Evolutionary conservation across 306 rosid genomes (phyloP).

Genomic region (Pachyrhizus erosus): DNA sequence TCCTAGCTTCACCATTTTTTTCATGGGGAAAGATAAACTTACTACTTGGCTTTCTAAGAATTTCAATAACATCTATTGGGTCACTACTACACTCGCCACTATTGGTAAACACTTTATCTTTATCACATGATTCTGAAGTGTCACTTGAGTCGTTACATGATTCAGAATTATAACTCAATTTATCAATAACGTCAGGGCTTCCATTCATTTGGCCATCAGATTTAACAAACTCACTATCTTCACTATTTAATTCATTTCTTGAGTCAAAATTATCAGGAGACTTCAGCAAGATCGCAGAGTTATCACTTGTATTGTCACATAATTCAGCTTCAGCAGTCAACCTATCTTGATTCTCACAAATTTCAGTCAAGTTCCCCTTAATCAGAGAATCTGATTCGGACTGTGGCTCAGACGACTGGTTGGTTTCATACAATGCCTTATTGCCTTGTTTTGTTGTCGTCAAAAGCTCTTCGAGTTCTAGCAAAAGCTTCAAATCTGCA

Average conservation of each 20-base stretch:
- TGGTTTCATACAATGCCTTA: conserved; percentile 36
- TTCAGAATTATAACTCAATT: conserved; percentile 62
- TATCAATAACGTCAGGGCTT: conserved; percentile 58
- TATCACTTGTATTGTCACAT: conserved; percentile 50
- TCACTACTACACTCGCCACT: conserved; percentile 42
- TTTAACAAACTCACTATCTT: conserved; percentile 52
- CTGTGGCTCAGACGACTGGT: conserved; percentile 40
- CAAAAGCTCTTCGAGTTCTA: conserved; percentile 87
- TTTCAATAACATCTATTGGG: conserved; percentile 56
- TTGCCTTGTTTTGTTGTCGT: conserved; percentile 58
- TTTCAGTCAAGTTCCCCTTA: conserved; percentile 47
- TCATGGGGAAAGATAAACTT: conserved; percentile 51
- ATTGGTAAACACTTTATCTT: conserved; percentile 61
- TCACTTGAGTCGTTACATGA: conserved; percentile 72
- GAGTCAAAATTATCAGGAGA: conserved; percentile 51
- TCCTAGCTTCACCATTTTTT: conserved; percentile 65
- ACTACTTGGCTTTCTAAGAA: conserved; percentile 50
- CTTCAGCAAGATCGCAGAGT: conserved; percentile 54
- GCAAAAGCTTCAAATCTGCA: conserved; percentile 83
- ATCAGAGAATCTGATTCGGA: conserved; percentile 47
- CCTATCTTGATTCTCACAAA: conserved; percentile 43
- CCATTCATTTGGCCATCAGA: conserved; percentile 55
- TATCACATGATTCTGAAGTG: conserved; percentile 60
- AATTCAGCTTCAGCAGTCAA: conserved; percentile 50
- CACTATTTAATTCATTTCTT: conserved; percentile 53